These are phyloP conservation scores for Nemania abortiva DNA, from an alignment of 2,329 filamentous ascomycete genomes.

Conservation along the genomic window DNA sequence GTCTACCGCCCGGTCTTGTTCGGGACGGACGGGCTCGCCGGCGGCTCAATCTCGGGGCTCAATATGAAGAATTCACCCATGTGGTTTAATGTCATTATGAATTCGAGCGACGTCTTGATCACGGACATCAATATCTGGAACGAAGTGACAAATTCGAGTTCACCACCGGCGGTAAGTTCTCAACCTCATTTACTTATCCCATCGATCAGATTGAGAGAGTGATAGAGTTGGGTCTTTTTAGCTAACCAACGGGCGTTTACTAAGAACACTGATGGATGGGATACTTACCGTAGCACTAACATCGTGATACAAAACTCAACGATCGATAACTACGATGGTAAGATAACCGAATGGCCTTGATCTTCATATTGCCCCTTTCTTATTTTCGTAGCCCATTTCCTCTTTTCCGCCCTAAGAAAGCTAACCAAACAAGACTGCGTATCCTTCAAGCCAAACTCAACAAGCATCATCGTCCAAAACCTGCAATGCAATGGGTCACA, in stretches of 20 bases:
- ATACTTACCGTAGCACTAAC: slow-evolving; percentile 70
- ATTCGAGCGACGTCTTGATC: slow-evolving; percentile 71
- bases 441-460: slow-evolving; percentile 73
- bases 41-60: slow-evolving; percentile 67
- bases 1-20: slow-evolving; percentile 71
- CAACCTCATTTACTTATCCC: slow-evolving; percentile 53
- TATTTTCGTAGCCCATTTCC: not conserved
- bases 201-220: too few relatives aligned
- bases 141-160: slow-evolving; percentile 40
- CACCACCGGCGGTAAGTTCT: slow-evolving; percentile 59
- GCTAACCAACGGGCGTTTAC: not conserved
- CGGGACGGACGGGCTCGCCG: slow-evolving; percentile 68
- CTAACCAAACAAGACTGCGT: slow-evolving; percentile 63
- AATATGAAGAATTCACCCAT: slow-evolving; percentile 66
- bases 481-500: slow-evolving; percentile 72
- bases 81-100: slow-evolving; percentile 73
- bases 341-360: slow-evolving; percentile 18
- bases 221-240: too few relatives aligned
- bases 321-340: slow-evolving; percentile 73
- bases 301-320: slow-evolving; percentile 73
- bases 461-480: slow-evolving; percentile 69
- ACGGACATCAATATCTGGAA: slow-evolving; percentile 67
- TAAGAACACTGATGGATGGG: slow-evolving; percentile 74
- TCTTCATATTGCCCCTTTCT: not conserved
- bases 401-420: not conserved